Evolutionary conservation across 441 rosid genomes (phyloP).

Genomic region (Populus hybrid): DNA sequence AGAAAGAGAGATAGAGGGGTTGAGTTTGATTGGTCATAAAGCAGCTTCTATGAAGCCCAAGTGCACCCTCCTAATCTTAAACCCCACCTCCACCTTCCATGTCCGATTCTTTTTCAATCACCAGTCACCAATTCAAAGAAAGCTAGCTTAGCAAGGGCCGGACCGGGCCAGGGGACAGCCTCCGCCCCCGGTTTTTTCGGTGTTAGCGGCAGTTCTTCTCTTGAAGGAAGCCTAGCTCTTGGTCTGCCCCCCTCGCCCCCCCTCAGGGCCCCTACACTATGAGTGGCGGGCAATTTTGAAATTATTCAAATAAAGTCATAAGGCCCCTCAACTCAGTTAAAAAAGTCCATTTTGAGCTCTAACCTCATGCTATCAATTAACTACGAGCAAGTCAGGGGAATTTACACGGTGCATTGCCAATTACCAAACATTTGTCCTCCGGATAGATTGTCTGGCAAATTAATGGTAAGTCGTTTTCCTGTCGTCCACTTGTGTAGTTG

Average conservation of each 20-base stretch:
- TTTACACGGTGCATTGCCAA: too few species aligned
- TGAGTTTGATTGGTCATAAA: slow-evolving; percentile 30
- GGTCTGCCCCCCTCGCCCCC: too few species aligned
- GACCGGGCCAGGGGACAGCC: background rate
- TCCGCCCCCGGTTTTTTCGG: background rate
- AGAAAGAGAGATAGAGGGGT: background rate
- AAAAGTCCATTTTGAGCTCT: too few species aligned
- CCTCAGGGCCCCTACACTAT: too few species aligned
- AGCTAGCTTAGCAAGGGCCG: background rate
- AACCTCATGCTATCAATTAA: too few species aligned
- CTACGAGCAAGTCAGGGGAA: too few species aligned
- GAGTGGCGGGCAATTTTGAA: background rate
- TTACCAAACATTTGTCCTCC: too few species aligned
- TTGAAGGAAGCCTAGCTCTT: background rate
- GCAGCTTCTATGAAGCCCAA: slow-evolving; percentile 44
- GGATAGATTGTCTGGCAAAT: too few species aligned
- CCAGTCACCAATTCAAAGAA: background rate
- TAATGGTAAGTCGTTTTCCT: too few species aligned
- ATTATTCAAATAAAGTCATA: background rate
- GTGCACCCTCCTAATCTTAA: slow-evolving; percentile 33
- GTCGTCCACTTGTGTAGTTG: too few species aligned
- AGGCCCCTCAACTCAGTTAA: background rate
- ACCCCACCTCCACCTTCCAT: slow-evolving; percentile 34
- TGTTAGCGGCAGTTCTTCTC: background rate
- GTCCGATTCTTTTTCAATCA: slow-evolving; percentile 15